Base-by-base conservation (phyloP, 768 basidiomycete genomes). In the Tricholoma sp. region DNA sequence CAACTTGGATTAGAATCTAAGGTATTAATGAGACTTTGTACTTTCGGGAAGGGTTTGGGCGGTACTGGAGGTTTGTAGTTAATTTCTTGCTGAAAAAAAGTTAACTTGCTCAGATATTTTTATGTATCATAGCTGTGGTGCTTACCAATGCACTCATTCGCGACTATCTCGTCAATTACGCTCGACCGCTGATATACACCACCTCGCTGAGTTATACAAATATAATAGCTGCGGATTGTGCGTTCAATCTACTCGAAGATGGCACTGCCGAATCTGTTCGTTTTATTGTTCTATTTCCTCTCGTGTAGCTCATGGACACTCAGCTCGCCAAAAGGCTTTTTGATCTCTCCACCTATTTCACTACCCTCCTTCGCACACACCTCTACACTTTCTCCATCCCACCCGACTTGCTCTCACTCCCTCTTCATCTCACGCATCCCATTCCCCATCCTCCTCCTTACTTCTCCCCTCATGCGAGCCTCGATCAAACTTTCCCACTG, bases 1-100 rank as follows among this genome's bases (percentile, higher is more conserved):
- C 71, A 81, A 53, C 70, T 91, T 11, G 91, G 88, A 0, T 71
- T 94, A 37, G 87, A 90, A 65, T 68, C 79, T 11, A 80, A 84
- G 56, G 84, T 97, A 11, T 74, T 90, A 9, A 88, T 86, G 16
- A 76, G 94, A 45, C 72, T 98, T 41, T 88, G 91, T 68, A 98
- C 95, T 0, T 98, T 98, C 71, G 94, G 95, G 2, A 98, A 98
- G 70, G 93, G 91, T 0, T 73, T 96, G 41, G 91, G 86, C 12
- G 84, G 84, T 4, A 86, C 85, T 0, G 95, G 94, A 64, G 93
- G 95, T 94, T 57, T 61, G 89, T 77, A 47, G 16, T 50, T 22
- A 11, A 34, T 21, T 52, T 31, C 3, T 21, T 54, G 2, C n/a
- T 31, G 3, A n/a, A n/a, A n/a, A 6, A 22, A 4, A 6, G 24